phyloP scores from a whole-genome alignment of 1,284 basidiomycete species.

The Cutaneotrichosporon sp. region DNA sequence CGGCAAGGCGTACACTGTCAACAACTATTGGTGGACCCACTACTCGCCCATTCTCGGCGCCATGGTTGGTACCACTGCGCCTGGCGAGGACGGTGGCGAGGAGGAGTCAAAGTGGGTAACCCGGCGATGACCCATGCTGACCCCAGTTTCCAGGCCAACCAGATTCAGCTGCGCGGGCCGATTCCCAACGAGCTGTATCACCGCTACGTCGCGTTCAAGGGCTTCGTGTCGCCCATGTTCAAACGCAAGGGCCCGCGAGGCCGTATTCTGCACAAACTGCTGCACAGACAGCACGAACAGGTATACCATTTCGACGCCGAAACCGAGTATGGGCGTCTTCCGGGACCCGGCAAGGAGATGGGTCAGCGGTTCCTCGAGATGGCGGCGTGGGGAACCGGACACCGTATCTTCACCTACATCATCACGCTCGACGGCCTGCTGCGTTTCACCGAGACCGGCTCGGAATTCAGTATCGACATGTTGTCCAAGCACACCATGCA shows the following conservation, averaged over 20 bases:
- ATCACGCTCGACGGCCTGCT: constrained; percentile 52
- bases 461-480: constrained; percentile 53
- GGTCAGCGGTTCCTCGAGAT: constrained; percentile 48
- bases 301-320: constrained; percentile 51
- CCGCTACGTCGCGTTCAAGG: constrained; percentile 52
- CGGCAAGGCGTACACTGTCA: constrained; percentile 50
- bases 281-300: constrained; percentile 51
- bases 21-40: constrained; percentile 45
- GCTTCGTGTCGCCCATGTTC: constrained; percentile 52
- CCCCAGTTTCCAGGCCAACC: constrained; percentile 51
- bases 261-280: constrained; percentile 45
- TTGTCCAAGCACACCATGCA: constrained; percentile 56
- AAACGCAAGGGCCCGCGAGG: constrained; percentile 47
- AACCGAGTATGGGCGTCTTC: constrained; percentile 47
- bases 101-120: constrained; percentile 26
- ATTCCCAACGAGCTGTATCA: constrained; percentile 51
- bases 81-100: constrained; percentile 20
- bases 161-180: constrained; percentile 52
- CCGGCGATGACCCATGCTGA: background rate
- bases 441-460: constrained; percentile 54
- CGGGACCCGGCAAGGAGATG: constrained; percentile 34
- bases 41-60: constrained; percentile 42
- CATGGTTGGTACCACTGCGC: constrained; percentile 32
- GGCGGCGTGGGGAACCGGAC: constrained; percentile 50
- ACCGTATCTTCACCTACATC: constrained; percentile 52